A percentile compares a stretch with the other conserved stretches of the same genome.
These are phyloP conservation scores for Cubamyces sp. DNA, from an alignment of 768 basidiomycete genomes.

Conservation along the genomic window DNA sequence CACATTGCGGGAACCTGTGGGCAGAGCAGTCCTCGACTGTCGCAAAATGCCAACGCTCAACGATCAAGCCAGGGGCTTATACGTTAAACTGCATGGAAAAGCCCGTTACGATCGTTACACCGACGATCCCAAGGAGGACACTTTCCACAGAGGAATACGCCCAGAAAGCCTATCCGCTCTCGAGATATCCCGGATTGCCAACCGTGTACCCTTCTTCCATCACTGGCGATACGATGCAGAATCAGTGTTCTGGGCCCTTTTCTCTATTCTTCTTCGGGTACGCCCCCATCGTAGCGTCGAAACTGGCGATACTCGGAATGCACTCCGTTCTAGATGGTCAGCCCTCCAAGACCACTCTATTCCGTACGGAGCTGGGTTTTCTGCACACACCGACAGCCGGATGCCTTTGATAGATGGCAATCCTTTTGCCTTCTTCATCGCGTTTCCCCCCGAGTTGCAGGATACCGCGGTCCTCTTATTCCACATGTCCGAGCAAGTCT, in stretches of 20 bases:
- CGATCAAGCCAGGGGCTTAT: background rate
- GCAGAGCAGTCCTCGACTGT: background rate
- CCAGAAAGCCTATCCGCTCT: too few species aligned
- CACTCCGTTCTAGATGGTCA: background rate
- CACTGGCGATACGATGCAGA: conserved; percentile 18
- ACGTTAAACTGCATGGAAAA: conserved; percentile 4
- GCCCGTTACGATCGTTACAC: conserved; percentile 9
- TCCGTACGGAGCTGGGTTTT: background rate
- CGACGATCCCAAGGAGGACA: background rate
- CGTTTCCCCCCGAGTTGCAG: background rate
- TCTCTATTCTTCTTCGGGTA: background rate
- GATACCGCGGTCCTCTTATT: background rate
- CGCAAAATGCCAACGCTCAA: conserved; percentile 7
- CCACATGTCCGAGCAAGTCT: background rate
- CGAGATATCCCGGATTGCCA: too few species aligned
- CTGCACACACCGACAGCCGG: background rate
- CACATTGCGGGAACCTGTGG: background rate
- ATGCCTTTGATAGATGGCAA: background rate
- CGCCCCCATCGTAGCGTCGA: background rate
- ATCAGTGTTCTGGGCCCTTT: conserved; percentile 17
- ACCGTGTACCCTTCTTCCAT: conserved; percentile 2
- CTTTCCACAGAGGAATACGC: background rate
- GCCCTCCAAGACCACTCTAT: background rate
- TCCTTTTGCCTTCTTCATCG: background rate
- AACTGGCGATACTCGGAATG: background rate